Base-by-base conservation (phyloP, 768 basidiomycete species). In the Nevesoporus exiguus region DNA sequence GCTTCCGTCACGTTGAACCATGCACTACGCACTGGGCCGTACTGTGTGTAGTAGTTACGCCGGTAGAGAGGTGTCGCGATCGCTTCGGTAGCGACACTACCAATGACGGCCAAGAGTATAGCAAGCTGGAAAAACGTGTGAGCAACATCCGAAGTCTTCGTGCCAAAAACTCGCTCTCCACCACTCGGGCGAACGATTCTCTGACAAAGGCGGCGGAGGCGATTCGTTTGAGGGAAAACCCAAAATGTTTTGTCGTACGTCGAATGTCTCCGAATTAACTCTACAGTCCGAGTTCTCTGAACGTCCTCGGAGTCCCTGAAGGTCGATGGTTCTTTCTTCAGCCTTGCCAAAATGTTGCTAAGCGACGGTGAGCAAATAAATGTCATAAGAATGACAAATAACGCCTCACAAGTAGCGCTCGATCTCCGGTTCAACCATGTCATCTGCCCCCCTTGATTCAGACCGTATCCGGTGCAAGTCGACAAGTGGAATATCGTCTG, bases 1-100 rank as follows among this genome's bases (percentile, higher is more conserved):
- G 80, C 75, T 66, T 97, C 93, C 4, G 85, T 80, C 49, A 95
- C 73, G 64, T 90, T 88, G 69, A 93, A 98, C 96, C 96, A 98
- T 4, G 90, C 79, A 4, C 76, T 78, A 7, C 86, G 81, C n/a
- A 76, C 62, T 25, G 73, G 64, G 0, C 90, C 92, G 52, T 91
- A 63, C 17, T 73, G 56, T 11, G 67, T 60, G 69, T 84, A 90
- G 69, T 83, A 95, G 31, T 82, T 68, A 40, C 84, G 84, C 10
- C 94, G 86, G 68, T 96, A 95, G 7, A 82, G 61, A 2, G 95
- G 94, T 0, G 90, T 92, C 0, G 95, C 93, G 47, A 92, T 77
- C 8, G 80, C 81, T 60, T 94, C 92, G 14, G 93, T 81, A n/a
- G 80, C 77, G 55, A 97, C 85, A 30, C 88, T 91, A 1, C 82